Evolutionary conservation across 768 basidiomycete genomes (phyloP).

Genomic region (Leccinum fibrillosum): DNA sequence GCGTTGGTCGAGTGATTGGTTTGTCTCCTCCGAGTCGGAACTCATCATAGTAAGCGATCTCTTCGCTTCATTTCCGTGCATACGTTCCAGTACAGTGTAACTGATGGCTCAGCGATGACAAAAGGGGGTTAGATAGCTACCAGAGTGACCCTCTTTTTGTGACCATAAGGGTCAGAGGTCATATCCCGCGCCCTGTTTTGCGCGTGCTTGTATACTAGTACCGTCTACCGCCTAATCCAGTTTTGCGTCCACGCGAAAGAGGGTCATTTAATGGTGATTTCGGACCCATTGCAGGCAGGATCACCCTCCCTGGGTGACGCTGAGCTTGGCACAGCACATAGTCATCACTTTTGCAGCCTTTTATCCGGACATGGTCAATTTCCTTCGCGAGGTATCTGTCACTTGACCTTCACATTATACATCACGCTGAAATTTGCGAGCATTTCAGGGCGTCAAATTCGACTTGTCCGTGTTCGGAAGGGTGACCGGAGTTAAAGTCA

Average conservation of each 20-base stretch:
- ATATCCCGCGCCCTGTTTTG: not conserved
- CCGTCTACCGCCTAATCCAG: not conserved
- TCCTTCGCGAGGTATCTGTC: not conserved
- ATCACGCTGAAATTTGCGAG: not conserved
- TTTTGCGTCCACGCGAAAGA: not conserved
- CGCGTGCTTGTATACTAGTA: conserved; percentile 12
- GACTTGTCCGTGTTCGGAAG: too few relatives aligned
- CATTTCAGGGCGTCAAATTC: too few relatives aligned
- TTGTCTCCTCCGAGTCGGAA: not conserved
- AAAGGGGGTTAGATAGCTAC: conserved; percentile 2
- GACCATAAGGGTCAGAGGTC: not conserved
- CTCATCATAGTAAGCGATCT: conserved; percentile 13
- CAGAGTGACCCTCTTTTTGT: not conserved
- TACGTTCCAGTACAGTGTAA: not conserved
- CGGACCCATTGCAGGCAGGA: not conserved
- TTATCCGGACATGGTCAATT: not conserved
- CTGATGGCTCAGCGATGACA: conserved; percentile 9
- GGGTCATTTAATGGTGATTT: not conserved
- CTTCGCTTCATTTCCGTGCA: not conserved
- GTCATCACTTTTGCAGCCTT: not conserved
- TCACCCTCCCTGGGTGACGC: too few relatives aligned
- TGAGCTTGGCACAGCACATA: too few relatives aligned
- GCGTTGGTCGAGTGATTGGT: conserved; percentile 40
- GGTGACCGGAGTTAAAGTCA: too few relatives aligned
- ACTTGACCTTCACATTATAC: not conserved